phyloP scores from a whole-genome alignment of 139 green algal species.

The Limnomonas spitsbergensis region DNA sequence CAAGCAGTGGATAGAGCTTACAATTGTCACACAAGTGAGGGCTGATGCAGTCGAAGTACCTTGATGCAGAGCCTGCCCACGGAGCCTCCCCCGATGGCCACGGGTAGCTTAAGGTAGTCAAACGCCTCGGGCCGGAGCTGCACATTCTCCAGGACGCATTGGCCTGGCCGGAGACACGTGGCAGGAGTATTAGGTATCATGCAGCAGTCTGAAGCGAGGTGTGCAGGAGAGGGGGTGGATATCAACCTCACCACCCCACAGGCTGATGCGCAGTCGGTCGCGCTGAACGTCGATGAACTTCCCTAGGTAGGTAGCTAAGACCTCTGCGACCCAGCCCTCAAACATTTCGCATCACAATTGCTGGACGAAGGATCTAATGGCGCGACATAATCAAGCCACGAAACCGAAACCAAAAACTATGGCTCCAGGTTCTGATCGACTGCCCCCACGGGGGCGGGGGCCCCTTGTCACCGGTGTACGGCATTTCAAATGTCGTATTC shows the following conservation, averaged over 20 bases:
- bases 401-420: too few relatives aligned
- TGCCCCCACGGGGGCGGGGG: too few relatives aligned
- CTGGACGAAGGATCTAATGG: too few relatives aligned
- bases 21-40: too few relatives aligned
- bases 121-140: conserved; percentile 52
- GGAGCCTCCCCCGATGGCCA: conserved; percentile 47
- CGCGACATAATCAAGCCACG: too few relatives aligned
- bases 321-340: conserved; percentile 45
- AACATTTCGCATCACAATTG: too few relatives aligned
- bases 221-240: background rate
- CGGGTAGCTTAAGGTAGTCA: conserved; percentile 58
- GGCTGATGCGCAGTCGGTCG: conserved; percentile 55
- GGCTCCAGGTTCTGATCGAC: too few relatives aligned
- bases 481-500: too few relatives aligned
- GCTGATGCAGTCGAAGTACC: too few relatives aligned
- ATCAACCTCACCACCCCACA: conserved; percentile 53
- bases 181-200: background rate
- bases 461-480: too few relatives aligned
- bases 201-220: background rate
- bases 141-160: conserved; percentile 57
- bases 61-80: conserved; percentile 56
- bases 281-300: conserved; percentile 58
- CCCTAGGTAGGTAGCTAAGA: conserved; percentile 52
- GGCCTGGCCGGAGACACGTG: conserved; percentile 32
- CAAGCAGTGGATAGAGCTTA: too few relatives aligned